These are phyloP conservation scores for Trifolium repens DNA, from an alignment of 306 rosid species.

Conservation along the genomic window DNA sequence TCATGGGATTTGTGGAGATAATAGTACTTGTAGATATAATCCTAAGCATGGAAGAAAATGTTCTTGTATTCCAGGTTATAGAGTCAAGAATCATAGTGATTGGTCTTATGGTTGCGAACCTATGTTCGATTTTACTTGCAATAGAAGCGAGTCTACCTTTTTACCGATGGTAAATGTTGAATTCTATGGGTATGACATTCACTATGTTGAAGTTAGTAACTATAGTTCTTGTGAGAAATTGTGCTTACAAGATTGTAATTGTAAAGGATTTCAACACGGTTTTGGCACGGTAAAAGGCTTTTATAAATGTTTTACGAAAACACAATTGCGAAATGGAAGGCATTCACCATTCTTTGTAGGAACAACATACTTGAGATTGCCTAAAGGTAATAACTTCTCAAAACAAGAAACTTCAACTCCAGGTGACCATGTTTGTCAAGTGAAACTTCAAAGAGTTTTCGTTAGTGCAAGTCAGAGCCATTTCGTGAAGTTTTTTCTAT, in stretches of 20 bases:
- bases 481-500: slow-evolving; percentile 35
- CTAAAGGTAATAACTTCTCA: background rate
- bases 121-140: slow-evolving; percentile 33
- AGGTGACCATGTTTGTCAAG: background rate
- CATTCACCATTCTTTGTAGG: background rate
- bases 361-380: slow-evolving; percentile 43
- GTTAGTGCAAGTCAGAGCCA: background rate
- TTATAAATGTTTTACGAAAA: slow-evolving; percentile 39
- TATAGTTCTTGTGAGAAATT: slow-evolving; percentile 26
- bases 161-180: slow-evolving; percentile 10
- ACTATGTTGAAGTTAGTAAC: background rate
- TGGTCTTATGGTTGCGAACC: slow-evolving; percentile 61
- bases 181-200: slow-evolving; percentile 45
- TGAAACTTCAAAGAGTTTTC: slow-evolving; percentile 33
- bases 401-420: background rate
- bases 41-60: slow-evolving; percentile 38
- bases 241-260: slow-evolving; percentile 40
- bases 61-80: slow-evolving; percentile 45
- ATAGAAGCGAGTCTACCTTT: slow-evolving; percentile 33
- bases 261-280: slow-evolving; percentile 41
- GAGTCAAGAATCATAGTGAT: slow-evolving; percentile 31
- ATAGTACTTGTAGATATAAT: slow-evolving; percentile 37
- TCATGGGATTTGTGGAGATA: slow-evolving; percentile 48
- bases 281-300: background rate
- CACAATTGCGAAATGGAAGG: slow-evolving; percentile 43